Conservation (phyloP, 2,329 filamentous ascomycete species). For the Cercospora zeina region DNA sequence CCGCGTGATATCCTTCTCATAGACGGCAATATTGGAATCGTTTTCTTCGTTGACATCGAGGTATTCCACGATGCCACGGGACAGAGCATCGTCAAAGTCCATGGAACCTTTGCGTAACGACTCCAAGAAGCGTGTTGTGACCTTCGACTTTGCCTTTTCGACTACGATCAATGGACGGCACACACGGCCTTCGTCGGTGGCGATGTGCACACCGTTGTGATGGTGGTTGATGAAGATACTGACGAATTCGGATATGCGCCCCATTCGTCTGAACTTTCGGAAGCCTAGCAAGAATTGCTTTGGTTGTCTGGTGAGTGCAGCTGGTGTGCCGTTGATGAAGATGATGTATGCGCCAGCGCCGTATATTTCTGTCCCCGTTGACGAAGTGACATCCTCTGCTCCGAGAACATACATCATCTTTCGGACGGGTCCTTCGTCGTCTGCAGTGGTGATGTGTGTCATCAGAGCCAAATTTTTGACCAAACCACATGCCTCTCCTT, state of each 20-base stretch:
- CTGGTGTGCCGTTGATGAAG: constrained; percentile 92
- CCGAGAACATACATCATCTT: constrained; percentile 85
- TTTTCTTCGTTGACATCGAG: constrained; percentile 98
- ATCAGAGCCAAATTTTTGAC: constrained; percentile 98
- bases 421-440: constrained; percentile 86
- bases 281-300: constrained; percentile 85
- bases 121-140: constrained; percentile 75
- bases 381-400: constrained; percentile 74
- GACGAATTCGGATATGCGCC: constrained; percentile 92
- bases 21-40: constrained; percentile 87
- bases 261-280: constrained; percentile 80
- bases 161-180: constrained; percentile 96
- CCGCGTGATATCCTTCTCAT: constrained; percentile 78
- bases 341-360: constrained; percentile 81
- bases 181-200: constrained; percentile 94
- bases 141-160: constrained; percentile 78
- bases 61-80: constrained; percentile 88
- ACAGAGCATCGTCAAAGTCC: constrained; percentile 92
- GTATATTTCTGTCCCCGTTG: constrained; percentile 86
- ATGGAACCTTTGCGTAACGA: constrained; percentile 79
- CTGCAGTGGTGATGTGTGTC: constrained; percentile 98
- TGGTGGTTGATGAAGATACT: constrained; percentile 43
- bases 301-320: constrained; percentile 80
- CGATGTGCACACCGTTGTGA: constrained; percentile 51
- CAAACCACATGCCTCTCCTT: constrained; percentile 96